phyloP scores from a whole-genome alignment of 2,329 filamentous ascomycete species.

The Bipolaris sorokiniana region DNA sequence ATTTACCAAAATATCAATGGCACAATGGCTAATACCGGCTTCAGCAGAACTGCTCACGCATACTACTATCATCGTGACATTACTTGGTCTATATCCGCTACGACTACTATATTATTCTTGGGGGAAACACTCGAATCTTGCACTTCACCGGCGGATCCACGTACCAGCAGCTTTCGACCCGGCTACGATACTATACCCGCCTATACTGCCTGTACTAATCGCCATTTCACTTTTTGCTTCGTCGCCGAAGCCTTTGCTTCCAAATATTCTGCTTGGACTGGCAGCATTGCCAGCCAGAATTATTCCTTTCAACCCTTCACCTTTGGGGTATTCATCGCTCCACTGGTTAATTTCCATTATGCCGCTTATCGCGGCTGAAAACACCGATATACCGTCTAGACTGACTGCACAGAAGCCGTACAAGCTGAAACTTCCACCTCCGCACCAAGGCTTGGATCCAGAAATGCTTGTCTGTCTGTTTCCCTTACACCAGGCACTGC shows the following conservation, averaged over 20 bases:
- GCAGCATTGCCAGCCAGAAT: conserved; percentile 75
- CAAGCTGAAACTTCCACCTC: conserved; percentile 41
- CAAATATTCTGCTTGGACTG: conserved; percentile 82
- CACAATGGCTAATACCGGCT: conserved; percentile 22
- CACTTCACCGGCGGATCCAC: conserved; percentile 57
- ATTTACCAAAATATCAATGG: background rate
- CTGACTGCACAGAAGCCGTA: conserved; percentile 44
- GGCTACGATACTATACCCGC: conserved; percentile 87
- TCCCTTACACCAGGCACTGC: conserved; percentile 80
- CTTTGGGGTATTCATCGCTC: conserved; percentile 66
- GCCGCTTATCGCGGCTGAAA: conserved; percentile 65
- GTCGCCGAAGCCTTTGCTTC: conserved; percentile 68
- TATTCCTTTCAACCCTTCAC: conserved; percentile 67
- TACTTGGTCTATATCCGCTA: conserved; percentile 48
- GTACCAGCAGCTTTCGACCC: conserved; percentile 86
- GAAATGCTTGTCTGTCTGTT: conserved; percentile 73
- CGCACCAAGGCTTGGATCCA: conserved; percentile 52
- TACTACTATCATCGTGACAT: conserved; percentile 36
- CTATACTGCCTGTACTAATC: conserved; percentile 75
- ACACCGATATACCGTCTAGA: conserved; percentile 48
- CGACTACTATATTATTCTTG: conserved; percentile 45
- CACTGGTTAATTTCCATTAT: conserved; percentile 81
- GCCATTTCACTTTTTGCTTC: conserved; percentile 73
- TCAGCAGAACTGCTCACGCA: conserved; percentile 52
- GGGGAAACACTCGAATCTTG: conserved; percentile 33